Evolutionary conservation across 2,329 filamentous ascomycete species (phyloP).

Genomic region (Fusarium sp.): DNA sequence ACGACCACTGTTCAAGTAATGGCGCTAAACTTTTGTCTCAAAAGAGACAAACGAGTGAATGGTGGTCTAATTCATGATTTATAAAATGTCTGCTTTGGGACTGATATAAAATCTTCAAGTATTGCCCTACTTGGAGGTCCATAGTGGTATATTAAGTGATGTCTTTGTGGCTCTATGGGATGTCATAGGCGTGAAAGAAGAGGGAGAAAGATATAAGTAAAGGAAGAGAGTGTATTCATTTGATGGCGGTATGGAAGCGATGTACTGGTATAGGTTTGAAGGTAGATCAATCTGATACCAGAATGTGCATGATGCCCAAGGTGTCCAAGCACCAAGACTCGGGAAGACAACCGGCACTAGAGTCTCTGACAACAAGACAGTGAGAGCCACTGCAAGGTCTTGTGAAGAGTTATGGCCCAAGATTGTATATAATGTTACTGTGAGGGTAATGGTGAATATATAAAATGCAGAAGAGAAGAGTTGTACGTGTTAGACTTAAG

Average conservation of each 20-base stretch:
- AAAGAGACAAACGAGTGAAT: not conserved
- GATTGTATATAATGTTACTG: not conserved
- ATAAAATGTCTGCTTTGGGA: not conserved
- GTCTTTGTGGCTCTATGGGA: not conserved
- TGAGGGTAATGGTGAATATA: not conserved
- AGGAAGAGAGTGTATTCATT: not conserved
- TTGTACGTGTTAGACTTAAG: not conserved
- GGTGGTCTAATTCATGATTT: not conserved
- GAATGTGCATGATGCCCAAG: not conserved
- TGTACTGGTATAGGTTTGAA: not conserved
- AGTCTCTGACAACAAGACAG: not conserved
- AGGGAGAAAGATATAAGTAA: not conserved
- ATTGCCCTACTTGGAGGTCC: not conserved
- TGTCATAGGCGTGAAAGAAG: not conserved
- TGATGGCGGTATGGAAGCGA: not conserved
- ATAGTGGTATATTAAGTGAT: not conserved
- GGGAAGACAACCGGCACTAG: not conserved
- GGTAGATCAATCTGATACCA: not conserved
- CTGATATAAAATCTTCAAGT: not conserved
- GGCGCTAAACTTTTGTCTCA: not conserved
- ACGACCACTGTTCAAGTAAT: not conserved
- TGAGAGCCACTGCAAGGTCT: rapidly evolving
- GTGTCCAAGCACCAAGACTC: not conserved
- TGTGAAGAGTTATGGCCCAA: not conserved
- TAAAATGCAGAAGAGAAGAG: not conserved